Evolutionary conservation across 805 yeast species (phyloP), one percentile per base, ranked within the genome.

Genomic region (Debaryomyces prosopidis): DNA sequence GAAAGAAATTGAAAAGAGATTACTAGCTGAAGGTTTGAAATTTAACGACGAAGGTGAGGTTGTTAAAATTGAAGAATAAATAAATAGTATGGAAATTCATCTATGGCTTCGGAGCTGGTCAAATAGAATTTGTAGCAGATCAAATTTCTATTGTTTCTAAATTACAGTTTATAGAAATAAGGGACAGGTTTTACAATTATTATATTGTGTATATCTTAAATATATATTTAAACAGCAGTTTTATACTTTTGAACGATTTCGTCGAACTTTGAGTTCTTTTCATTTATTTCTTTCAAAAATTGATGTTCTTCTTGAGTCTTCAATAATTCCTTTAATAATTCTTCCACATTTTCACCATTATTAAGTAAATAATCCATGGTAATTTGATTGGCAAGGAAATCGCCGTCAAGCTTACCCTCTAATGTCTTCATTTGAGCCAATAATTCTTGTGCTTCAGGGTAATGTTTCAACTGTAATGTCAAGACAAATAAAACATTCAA

Each of bases 361-460:
- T 64, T 63, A 33, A 57, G 55, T 53, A 85, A 71, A 44, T 82
- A 78, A 43, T 81, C 77, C 42, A 79, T 76, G 2, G 89, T 76
- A 48, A 87, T 80, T 58, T 82, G 76, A 60, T 85, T 82, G 39
- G 89, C 87, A 34, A 85, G 53, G 33, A 81, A 69, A 59, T 81
- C 81, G 12, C 66, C 72, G 26, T 61, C 54, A 11, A 55, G 52
- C 37, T 52, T 51, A 14, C 68, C 69, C 27, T 71, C 65, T 66
- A 80, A 66, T 41, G 75, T 68, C 26, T 67, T 68, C 10, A 86
- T 68, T 52, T 68, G 74, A 33, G 53, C 49, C 48, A 65, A 52
- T 31, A 83, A 71, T 50, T 87, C 88, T 47, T 79, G 77, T 8
- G 96, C 91, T 67, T 92, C 97, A 2, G 91, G 92, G 45, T 81